phyloP scores from a whole-genome alignment of 2,329 filamentous ascomycete species.

The Pseudogymnoascus sp. region DNA sequence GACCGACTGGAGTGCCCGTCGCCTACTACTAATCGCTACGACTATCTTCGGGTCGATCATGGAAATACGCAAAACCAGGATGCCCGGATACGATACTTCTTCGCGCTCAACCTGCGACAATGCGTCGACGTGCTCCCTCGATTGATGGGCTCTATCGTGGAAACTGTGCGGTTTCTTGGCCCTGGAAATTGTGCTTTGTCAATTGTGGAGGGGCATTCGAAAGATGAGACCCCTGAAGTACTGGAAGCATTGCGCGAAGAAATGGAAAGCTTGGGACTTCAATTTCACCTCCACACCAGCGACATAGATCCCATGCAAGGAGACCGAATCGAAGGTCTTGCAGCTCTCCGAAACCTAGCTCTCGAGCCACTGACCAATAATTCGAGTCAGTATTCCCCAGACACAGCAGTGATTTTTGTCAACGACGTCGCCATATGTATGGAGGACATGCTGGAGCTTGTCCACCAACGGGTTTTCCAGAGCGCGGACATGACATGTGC shows the following conservation, averaged over 20 bases:
- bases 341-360: slow-evolving; percentile 44
- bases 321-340: slow-evolving; percentile 40
- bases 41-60: slow-evolving; percentile 11
- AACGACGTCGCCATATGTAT: slow-evolving; percentile 45
- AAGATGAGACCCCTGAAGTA: slow-evolving; percentile 45
- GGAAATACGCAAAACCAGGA: slow-evolving; percentile 16
- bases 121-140: slow-evolving; percentile 38
- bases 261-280: slow-evolving; percentile 32
- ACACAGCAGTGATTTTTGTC: slow-evolving; percentile 42
- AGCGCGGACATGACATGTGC: slow-evolving; percentile 48
- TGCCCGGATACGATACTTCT: slow-evolving; percentile 35
- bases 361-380: slow-evolving; percentile 36
- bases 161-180: slow-evolving; percentile 42
- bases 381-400: slow-evolving; percentile 21
- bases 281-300: slow-evolving; percentile 37
- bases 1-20: slow-evolving; percentile 13
- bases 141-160: slow-evolving; percentile 43
- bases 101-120: slow-evolving; percentile 45
- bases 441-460: slow-evolving; percentile 51
- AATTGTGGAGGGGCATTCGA: slow-evolving; percentile 47
- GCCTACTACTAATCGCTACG: slow-evolving; percentile 11
- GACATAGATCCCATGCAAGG: slow-evolving; percentile 35
- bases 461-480: slow-evolving; percentile 39
- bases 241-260: slow-evolving; percentile 34
- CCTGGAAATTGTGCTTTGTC: slow-evolving; percentile 43